A percentile compares a stretch with the other conserved stretches of the same genome.
Evolutionary conservation across 495 filamentous ascomycete genomes (phyloP).

Genomic region (Neurospora sp.): DNA sequence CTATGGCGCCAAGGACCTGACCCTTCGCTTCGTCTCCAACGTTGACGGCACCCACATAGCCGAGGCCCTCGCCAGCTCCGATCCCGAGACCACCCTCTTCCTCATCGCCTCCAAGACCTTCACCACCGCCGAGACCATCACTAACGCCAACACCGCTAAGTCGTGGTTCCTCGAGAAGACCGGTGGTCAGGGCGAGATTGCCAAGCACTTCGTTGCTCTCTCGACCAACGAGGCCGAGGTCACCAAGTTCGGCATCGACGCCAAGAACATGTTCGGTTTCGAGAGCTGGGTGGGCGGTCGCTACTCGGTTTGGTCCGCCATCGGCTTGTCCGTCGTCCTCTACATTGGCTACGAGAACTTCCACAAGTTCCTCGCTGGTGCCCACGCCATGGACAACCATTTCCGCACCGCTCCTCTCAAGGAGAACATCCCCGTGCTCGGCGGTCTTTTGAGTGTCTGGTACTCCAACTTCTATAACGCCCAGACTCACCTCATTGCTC

Average conservation of each 20-base stretch:
- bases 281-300: conserved; percentile 96
- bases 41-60: conserved; percentile 97
- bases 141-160: conserved; percentile 96
- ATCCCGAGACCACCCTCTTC: conserved; percentile 97
- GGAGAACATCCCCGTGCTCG: conserved; percentile 89
- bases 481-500: conserved; percentile 93
- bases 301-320: conserved; percentile 98
- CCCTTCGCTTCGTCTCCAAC: conserved; percentile 96
- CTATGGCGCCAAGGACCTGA: conserved; percentile 76
- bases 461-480: conserved; percentile 98
- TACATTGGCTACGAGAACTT: conserved; percentile 98
- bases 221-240: conserved; percentile 95
- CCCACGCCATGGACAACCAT: conserved; percentile 97
- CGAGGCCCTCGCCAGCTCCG: conserved; percentile 77
- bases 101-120: conserved; percentile 98
- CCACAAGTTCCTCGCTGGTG: conserved; percentile 89
- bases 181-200: conserved; percentile 70
- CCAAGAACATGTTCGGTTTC: conserved; percentile 98
- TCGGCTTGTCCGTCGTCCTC: conserved; percentile 85
- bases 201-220: conserved; percentile 97
- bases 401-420: conserved; percentile 84
- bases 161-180: conserved; percentile 83
- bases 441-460: conserved; percentile 90
- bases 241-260: conserved; percentile 95
- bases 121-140: conserved; percentile 93